These are phyloP conservation scores for Datura wrightii DNA, from an alignment of 257 asterid genomes.

Conservation along the genomic window DNA sequence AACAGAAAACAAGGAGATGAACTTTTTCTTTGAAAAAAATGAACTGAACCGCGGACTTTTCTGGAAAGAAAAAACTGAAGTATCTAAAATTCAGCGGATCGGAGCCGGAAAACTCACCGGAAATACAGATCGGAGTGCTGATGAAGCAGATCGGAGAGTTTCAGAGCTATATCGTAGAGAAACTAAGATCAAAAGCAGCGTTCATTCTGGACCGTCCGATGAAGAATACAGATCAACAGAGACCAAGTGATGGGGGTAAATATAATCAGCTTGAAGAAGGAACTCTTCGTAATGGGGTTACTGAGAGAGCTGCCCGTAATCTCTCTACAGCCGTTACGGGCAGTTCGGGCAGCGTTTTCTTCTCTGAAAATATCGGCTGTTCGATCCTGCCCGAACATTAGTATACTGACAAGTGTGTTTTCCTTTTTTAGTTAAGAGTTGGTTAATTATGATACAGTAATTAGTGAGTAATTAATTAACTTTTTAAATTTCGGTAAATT, in stretches of 20 bases:
- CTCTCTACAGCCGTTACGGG: slow-evolving; percentile 1
- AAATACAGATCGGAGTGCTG: not conserved
- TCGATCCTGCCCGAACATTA: not conserved
- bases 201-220: slow-evolving; percentile 22
- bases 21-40: not conserved
- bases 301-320: slow-evolving; percentile 7
- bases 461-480: not conserved
- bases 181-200: not conserved
- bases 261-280: not conserved
- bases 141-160: not conserved
- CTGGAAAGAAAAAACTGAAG: not conserved
- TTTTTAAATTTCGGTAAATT: not conserved
- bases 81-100: not conserved
- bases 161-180: not conserved
- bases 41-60: not conserved
- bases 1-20: not conserved
- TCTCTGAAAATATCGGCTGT: not conserved
- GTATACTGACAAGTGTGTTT: not conserved
- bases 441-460: not conserved
- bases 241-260: not conserved
- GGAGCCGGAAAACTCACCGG: slow-evolving; percentile 1
- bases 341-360: not conserved
- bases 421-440: not conserved
- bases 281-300: slow-evolving; percentile 18
- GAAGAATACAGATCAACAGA: not conserved